Percentiles rank a stretch among this genome's conserved stretches.
These are phyloP conservation scores for Thinopyrum elongatum DNA, from an alignment of 176 grass and related monocot genomes.

Conservation along the genomic window DNA sequence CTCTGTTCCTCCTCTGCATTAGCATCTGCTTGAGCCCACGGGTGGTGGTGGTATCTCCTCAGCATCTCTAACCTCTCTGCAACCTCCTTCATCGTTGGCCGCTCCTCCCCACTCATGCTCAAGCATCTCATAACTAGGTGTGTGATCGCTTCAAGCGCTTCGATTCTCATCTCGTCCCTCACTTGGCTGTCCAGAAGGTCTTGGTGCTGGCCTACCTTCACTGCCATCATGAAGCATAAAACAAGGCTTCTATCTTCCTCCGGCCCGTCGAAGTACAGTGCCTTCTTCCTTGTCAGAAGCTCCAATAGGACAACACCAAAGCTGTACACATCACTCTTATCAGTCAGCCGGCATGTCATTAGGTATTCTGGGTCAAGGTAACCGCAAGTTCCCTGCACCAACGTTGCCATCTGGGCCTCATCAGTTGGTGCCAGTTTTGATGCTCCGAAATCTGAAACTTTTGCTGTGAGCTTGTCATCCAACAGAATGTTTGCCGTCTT, in stretches of 20 bases:
- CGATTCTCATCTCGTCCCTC: slow-evolving; percentile 23
- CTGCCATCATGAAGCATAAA: slow-evolving; percentile 43
- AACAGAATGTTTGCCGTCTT: slow-evolving; percentile 68
- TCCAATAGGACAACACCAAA: slow-evolving; percentile 65
- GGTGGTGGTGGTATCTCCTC: slow-evolving; percentile 41
- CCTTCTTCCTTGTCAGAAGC: slow-evolving; percentile 65
- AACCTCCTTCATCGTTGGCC: slow-evolving; percentile 64
- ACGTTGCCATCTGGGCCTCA: slow-evolving; percentile 48
- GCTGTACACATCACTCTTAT: slow-evolving; percentile 72
- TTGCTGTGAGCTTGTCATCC: slow-evolving; percentile 39
- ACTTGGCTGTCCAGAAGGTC: slow-evolving; percentile 56
- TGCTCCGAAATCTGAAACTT: slow-evolving; percentile 65
- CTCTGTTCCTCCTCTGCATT: slow-evolving; percentile 27
- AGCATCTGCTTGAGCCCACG: slow-evolving; percentile 16
- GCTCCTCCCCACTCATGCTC: slow-evolving; percentile 54
- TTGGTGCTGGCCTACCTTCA: slow-evolving; percentile 18
- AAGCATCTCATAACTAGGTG: slow-evolving; percentile 54
- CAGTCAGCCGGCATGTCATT: slow-evolving; percentile 43
- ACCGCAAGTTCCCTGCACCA: slow-evolving; percentile 67
- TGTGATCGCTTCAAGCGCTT: slow-evolving; percentile 40
- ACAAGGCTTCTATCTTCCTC: slow-evolving; percentile 51
- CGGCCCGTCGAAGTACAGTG: slow-evolving; percentile 41
- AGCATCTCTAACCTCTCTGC: slow-evolving; percentile 44
- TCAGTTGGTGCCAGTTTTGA: slow-evolving; percentile 53
- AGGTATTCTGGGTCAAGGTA: slow-evolving; percentile 72